A percentile compares a stretch with the other conserved stretches of the same genome.
Conservation (phyloP, 129 eudicot genomes). For the Sambucus nigra region DNA sequence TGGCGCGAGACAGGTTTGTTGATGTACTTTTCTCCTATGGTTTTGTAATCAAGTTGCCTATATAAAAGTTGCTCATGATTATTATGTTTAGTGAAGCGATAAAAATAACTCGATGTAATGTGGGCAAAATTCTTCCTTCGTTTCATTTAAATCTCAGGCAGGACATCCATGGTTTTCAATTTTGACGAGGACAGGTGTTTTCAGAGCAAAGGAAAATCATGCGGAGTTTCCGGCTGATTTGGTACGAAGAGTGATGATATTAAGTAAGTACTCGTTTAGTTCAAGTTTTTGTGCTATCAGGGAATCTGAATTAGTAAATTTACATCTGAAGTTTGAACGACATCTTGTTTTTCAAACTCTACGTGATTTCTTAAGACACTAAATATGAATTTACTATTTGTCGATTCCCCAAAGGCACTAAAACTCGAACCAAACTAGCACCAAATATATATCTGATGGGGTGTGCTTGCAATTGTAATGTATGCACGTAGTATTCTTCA, state of each 20-base stretch:
- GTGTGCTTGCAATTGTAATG: neutral
- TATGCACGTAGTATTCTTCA: neutral
- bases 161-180: conserved; percentile 89
- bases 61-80: neutral
- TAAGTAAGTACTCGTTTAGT: too few relatives aligned
- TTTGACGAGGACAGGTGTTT: conserved; percentile 79
- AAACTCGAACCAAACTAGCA: neutral
- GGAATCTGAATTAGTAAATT: too few relatives aligned
- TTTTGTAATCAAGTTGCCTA: neutral
- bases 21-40: neutral
- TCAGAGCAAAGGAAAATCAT: conserved; percentile 61
- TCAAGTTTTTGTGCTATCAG: too few relatives aligned
- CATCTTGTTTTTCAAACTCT: neutral
- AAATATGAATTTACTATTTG: too few relatives aligned
- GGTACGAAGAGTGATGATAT: conserved; percentile 25
- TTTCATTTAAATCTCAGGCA: conserved; percentile 38
- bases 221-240: conserved; percentile 53
- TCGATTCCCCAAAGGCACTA: neutral
- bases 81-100: neutral
- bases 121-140: neutral
- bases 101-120: neutral
- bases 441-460: neutral
- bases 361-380: neutral
- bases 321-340: neutral
- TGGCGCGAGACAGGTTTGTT: conserved; percentile 80